phyloP scores from a whole-genome alignment of 345 rosid species.

The Eucalyptus polybractea region DNA sequence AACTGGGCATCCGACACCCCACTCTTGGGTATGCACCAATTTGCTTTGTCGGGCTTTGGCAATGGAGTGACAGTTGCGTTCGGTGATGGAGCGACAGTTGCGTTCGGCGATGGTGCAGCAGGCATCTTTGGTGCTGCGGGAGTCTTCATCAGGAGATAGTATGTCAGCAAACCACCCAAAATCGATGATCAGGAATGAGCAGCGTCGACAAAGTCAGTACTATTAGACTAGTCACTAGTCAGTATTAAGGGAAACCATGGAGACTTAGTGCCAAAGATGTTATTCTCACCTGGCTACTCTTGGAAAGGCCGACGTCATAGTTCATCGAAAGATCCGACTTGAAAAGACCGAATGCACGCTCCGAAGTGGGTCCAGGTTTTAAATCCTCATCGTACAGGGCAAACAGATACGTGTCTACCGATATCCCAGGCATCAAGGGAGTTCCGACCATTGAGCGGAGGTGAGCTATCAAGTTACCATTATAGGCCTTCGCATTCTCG shows the following conservation, averaged over 20 bases:
- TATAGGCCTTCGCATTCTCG: slow-evolving; percentile 85
- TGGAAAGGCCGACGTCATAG: slow-evolving; percentile 65
- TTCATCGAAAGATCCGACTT: slow-evolving; percentile 63
- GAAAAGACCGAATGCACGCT: slow-evolving; percentile 67
- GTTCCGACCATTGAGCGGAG: slow-evolving; percentile 69
- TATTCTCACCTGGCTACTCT: slow-evolving; percentile 19
- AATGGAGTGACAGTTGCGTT: slow-evolving; percentile 13
- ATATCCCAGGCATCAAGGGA: slow-evolving; percentile 85
- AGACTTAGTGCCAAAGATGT: background rate
- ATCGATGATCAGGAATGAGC: background rate
- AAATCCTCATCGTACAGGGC: slow-evolving; percentile 82
- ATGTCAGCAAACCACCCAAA: background rate
- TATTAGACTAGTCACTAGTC: too few species aligned
- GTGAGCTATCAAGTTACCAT: slow-evolving; percentile 73
- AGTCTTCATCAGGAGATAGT: background rate
- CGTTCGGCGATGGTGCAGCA: background rate
- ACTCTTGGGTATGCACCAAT: slow-evolving; percentile 62
- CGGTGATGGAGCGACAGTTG: background rate
- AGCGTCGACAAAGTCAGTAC: background rate
- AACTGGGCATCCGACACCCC: slow-evolving; percentile 39
- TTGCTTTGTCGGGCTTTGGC: slow-evolving; percentile 16
- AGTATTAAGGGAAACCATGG: background rate
- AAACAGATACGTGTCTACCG: slow-evolving; percentile 77
- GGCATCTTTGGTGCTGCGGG: background rate
- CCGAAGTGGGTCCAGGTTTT: slow-evolving; percentile 71